Base-by-base conservation (phyloP, 2,329 filamentous ascomycete genomes). In the Aquanectria penicillioides region DNA sequence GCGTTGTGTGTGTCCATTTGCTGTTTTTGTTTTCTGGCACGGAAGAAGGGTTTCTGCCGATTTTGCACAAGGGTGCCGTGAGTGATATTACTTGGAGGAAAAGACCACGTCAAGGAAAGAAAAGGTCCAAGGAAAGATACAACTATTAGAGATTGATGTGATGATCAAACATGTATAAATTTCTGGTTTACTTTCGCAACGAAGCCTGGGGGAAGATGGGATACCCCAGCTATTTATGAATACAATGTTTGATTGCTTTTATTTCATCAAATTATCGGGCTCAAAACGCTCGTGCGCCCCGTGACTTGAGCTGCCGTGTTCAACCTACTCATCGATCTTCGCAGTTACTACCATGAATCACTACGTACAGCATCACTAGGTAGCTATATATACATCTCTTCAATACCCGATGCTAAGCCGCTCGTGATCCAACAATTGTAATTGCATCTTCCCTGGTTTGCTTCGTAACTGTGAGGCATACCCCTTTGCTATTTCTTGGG, bases 1-100 rank as follows among this genome's bases (percentile, higher is more conserved):
- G 66, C 64, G 66, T 69, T 68, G 41, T 60, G 64, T 51, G 55
- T 68, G 55, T 58, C 37, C 51, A 56, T 59, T 58, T 57, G 52
- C 46, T 63, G 34, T 53, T 53, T 43, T 15, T 23, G 18, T 31
- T 51, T 36, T 12, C 12, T 20, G 34, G 29, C 41, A 41, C 37
- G 23, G 17, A 49, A 18, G 31, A 41, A 43, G 17, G 56, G 29
- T 55, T 48, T 50, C 44, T 56, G 49, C 43, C 36, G 44, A 28
- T 49, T 17, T 40, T 33, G 33, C 59, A 20, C 25, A 37, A 50
- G 54, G 41, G 47, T 38, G 54, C 52, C 13, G 51, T 52, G 58
- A 61, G 44, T 48, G 25, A 44, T 36, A 28, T 37, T 56, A 38
- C 37, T 53, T 49, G 53, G 53, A 53, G 22, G 31, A 40, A 25